Percentiles rank a stretch among this genome's conserved stretches.
Evolutionary conservation across 306 rosid genomes (phyloP).

Genomic region (Castanopsis chinensis): DNA sequence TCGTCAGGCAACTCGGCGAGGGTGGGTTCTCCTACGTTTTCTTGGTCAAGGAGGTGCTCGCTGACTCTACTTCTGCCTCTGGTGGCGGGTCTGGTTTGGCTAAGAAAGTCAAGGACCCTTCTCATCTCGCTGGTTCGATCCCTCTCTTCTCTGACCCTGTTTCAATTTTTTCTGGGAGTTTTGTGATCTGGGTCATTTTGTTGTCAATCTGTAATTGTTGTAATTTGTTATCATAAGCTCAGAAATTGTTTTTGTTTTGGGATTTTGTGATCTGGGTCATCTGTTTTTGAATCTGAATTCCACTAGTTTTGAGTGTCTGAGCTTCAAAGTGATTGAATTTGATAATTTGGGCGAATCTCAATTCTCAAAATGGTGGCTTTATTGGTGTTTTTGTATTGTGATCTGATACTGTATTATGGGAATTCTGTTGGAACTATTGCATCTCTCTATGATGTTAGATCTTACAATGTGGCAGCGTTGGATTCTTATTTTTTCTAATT

Average conservation of each 20-base stretch:
- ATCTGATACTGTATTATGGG: background rate
- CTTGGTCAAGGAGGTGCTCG: slow-evolving; percentile 68
- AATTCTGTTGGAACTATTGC: background rate
- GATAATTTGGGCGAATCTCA: background rate
- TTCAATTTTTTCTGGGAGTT: background rate
- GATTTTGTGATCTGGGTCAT: slow-evolving; percentile 33
- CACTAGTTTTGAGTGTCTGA: background rate
- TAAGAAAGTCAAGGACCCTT: slow-evolving; percentile 66
- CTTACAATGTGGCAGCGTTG: background rate
- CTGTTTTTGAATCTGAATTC: slow-evolving; percentile 1
- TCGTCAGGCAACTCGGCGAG: slow-evolving; percentile 94
- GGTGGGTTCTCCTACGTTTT: slow-evolving; percentile 93
- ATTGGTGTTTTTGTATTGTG: background rate
- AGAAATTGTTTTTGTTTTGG: background rate
- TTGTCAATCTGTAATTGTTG: background rate
- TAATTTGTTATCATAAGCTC: background rate
- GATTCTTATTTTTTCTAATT: background rate
- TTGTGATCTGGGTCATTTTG: background rate
- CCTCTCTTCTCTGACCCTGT: background rate
- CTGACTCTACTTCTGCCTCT: slow-evolving; percentile 45
- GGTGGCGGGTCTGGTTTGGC: slow-evolving; percentile 53
- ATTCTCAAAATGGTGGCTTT: slow-evolving; percentile 1
- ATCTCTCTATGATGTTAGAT: background rate
- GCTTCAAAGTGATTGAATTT: background rate
- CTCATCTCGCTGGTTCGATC: slow-evolving; percentile 74